Evolutionary conservation across 1,284 basidiomycete genomes (phyloP), one percentile per base, ranked within the genome.

Genomic region (Rugosomyces carneus): DNA sequence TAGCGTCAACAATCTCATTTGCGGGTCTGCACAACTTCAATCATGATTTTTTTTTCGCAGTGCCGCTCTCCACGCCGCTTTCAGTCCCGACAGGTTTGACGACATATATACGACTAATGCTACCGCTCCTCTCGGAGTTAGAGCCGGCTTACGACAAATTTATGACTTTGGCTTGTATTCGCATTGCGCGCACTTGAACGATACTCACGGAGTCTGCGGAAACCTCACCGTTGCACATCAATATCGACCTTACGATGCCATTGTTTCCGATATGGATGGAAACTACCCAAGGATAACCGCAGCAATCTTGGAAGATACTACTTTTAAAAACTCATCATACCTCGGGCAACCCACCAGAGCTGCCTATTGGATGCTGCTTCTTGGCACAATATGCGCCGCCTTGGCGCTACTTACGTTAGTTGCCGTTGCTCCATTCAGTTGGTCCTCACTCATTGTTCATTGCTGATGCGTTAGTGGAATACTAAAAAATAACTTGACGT

Each of bases 161-260:
- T 90, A 90, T 66, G 68, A 78, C 48, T 90, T 84, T 54, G 87
- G 87, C 18, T 68, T 90, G 32, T 90, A 90, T 66, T 78, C 79
- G 16, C 77, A 85, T 60, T 89, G 86, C 54, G 86, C 72, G 55
- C 89, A 81, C 57, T 65, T 83, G 55, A 75, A 80, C 52, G 62
- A 64, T 32, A 72, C 72, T 19, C 68, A 68, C 23, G 88, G 87
- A 27, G 72, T 65, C 41, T 89, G 88, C 62, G 76, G 80, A 35
- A 83, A 81, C 57, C 63, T 70, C 37, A 76, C 79, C 26, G 64
- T 74, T 31, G 84, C 76, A 26, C 67, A 70, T 53, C 70, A 68
- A 49, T 86, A 82, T 58, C 64, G 71, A 44, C 87, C 86, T 15
- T 84, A 75, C 58, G 66, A 72, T 27, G 70, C 70, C 37, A 71